Base-by-base conservation (phyloP, 2,329 filamentous ascomycete genomes). In the Venturia effusa region DNA sequence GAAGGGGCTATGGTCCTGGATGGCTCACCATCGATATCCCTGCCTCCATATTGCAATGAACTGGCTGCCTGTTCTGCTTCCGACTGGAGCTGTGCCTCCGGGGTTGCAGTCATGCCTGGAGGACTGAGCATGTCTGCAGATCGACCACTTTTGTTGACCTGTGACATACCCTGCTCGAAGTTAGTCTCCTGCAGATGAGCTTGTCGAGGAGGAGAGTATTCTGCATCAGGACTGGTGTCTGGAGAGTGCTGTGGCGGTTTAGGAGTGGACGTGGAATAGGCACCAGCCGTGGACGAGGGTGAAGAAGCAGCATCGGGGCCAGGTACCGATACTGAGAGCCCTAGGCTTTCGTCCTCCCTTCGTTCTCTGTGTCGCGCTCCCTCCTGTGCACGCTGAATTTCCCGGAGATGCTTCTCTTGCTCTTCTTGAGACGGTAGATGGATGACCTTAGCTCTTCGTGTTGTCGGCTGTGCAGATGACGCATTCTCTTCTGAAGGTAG, bases 231-330 rank as follows among this genome's bases (percentile, higher is more conserved):
- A 68, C 88, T 92, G 1, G 89, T 92, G 68, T 88, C 86, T 0
- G 88, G 84, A 1, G 89, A 92, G 7, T 81, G 82, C 67, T 88
- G 83, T 66, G 86, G 83, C 45, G 86, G 81, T 41, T 82, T 83
- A 1, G 90, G 88, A 0, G 90, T 94, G 27, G 87, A 85, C 63
- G 86, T 86, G 54, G 88, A 92, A 69, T 87, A 86, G 1, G 86
- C 83, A 39, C 81, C 85, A 63, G 84, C 77, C 0, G 88, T 92
- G 6, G 90, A 93, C 10, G 79, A 83, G 30, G 83, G 83, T 15
- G 78, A 81, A 13, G 79, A 81, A 8, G 75, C 73, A 66, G 71
- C 65, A 64, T 77, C 72, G 67, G 68, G 41, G 66, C 67, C 66
- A 11, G 67, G 40, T 27, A 55, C 45, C 37, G 24, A 68, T 64